Conservation (phyloP, 2,329 filamentous ascomycete species). For the Penicillium sp. region DNA sequence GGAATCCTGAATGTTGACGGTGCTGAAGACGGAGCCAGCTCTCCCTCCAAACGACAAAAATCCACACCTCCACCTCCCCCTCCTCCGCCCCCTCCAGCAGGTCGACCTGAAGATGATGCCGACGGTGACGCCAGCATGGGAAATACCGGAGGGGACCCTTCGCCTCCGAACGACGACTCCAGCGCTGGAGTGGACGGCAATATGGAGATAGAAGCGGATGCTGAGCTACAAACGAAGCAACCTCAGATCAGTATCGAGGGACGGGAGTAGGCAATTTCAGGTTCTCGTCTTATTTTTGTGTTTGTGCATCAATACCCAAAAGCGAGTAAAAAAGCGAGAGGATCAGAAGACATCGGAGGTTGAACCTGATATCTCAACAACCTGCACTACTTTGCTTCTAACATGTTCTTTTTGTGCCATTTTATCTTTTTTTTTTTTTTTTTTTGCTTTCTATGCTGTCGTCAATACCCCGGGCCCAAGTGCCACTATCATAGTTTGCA, state of each 20-base stretch:
- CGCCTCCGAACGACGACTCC: neutral
- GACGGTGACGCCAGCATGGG: constrained; percentile 14
- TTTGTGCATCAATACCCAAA: constrained; percentile 9
- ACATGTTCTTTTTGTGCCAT: constrained; percentile 4
- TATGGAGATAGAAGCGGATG: constrained; percentile 2
- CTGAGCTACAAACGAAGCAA: constrained; percentile 7
- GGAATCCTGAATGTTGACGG: constrained; percentile 7
- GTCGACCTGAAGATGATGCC: constrained; percentile 13
- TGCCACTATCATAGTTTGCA: constrained; percentile 9
- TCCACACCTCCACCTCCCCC: constrained; percentile 40
- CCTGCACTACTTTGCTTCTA: constrained; percentile 5
- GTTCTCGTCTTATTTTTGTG: neutral
- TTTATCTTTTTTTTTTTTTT: constrained; percentile 3
- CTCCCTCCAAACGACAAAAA: constrained; percentile 57
- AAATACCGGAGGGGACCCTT: constrained; percentile 3
- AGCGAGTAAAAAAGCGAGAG: constrained; percentile 1
- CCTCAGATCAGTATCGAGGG: constrained; percentile 28
- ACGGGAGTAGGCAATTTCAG: constrained; percentile 12
- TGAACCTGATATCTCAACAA: neutral
- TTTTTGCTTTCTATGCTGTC: constrained; percentile 17
- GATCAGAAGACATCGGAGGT: neutral
- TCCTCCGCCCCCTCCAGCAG: constrained; percentile 34
- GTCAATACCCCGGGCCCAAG: constrained; percentile 19
- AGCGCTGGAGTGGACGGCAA: neutral
- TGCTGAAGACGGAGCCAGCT: constrained; percentile 27